phyloP scores from a whole-genome alignment of 225 moss, liverwort and hornwort genomes.

The Bryoerythrophyllum caledonicum region DNA sequence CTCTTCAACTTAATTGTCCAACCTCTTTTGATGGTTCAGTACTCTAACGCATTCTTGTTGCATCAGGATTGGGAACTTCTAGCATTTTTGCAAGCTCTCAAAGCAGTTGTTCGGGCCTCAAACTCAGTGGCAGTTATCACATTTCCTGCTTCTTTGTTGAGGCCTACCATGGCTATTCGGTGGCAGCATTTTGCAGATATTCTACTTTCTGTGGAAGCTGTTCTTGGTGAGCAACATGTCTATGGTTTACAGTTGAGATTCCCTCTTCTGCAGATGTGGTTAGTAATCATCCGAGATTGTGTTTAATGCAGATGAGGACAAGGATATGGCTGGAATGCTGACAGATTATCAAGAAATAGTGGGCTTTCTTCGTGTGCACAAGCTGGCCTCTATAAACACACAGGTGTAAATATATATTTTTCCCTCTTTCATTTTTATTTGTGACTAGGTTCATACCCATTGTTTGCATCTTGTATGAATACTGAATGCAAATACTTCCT shows the following conservation, averaged over 20 bases:
- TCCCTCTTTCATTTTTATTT: constrained; percentile 11
- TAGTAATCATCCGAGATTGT: neutral
- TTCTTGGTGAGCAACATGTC: constrained; percentile 56
- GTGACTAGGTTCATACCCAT: constrained; percentile 10
- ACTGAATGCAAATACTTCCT: neutral
- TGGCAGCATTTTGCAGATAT: constrained; percentile 95
- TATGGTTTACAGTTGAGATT: constrained; percentile 8
- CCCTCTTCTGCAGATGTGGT: constrained; percentile 11
- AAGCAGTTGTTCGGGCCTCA: constrained; percentile 67
- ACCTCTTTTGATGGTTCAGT: neutral
- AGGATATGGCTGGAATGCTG: constrained; percentile 83
- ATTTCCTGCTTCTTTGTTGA: constrained; percentile 76
- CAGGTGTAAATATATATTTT: constrained; percentile 46
- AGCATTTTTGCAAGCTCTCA: constrained; percentile 78
- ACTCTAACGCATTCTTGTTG: neutral
- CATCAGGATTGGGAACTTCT: constrained; percentile 91
- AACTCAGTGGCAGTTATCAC: constrained; percentile 82
- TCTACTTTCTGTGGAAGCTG: constrained; percentile 79
- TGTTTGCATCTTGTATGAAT: neutral
- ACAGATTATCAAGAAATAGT: constrained; percentile 85
- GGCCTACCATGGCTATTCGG: constrained; percentile 63
- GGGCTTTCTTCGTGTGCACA: constrained; percentile 91
- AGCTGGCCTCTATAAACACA: constrained; percentile 79
- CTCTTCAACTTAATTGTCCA: neutral
- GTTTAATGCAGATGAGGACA: constrained; percentile 77